phyloP scores from a whole-genome alignment of 345 rosid genomes.

The Durio zibethinus region DNA sequence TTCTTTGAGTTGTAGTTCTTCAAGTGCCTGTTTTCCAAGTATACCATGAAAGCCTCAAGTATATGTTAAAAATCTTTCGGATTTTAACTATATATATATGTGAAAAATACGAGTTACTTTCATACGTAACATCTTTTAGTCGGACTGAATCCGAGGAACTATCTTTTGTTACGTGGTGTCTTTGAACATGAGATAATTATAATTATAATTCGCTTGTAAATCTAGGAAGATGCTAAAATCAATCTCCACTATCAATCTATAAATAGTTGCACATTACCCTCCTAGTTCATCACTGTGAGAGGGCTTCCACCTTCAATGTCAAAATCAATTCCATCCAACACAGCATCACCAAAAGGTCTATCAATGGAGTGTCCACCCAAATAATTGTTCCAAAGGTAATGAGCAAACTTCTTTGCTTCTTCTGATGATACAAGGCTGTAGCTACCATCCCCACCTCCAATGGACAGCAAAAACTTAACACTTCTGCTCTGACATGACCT shows the following conservation, averaged over 20 bases:
- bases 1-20: neutral
- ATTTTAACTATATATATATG: too few species aligned
- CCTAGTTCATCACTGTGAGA: neutral
- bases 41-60: neutral
- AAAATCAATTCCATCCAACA: neutral
- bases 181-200: too few species aligned
- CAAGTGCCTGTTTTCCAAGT: neutral
- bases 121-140: too few species aligned
- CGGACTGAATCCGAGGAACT: too few species aligned
- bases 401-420: neutral
- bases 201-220: too few species aligned
- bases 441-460: neutral
- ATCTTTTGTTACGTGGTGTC: too few species aligned
- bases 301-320: neutral
- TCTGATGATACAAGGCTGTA: neutral
- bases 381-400: neutral
- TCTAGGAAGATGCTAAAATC: too few species aligned
- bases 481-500: neutral
- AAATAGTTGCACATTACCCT: neutral
- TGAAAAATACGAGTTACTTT: too few species aligned
- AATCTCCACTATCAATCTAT: too few species aligned
- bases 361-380: neutral
- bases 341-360: neutral
- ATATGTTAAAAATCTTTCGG: too few species aligned
- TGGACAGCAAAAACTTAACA: neutral